These are phyloP conservation scores for Acanthochlamys bracteata DNA, from an alignment of 106 monocot species.

Conservation along the genomic window DNA sequence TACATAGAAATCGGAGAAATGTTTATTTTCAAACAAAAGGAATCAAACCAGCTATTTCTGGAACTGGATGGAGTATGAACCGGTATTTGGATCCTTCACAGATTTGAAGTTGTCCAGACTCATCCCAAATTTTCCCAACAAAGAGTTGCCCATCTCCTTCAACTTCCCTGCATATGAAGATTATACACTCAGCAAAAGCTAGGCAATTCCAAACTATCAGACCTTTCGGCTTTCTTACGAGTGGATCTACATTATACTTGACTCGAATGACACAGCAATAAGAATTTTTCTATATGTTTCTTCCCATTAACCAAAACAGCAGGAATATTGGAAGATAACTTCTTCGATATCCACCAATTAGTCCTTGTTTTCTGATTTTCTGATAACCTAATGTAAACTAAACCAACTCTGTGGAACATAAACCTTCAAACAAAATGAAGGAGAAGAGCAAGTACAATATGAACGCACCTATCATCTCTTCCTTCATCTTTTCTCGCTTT, in stretches of 20 bases:
- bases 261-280: no score
- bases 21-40: background rate
- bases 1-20: background rate
- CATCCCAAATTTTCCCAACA: conserved; percentile 91
- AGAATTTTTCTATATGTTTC: no score
- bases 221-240: no score
- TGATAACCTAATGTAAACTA: no score
- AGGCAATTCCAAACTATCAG: no score
- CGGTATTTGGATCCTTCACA: conserved; percentile 87
- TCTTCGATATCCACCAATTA: no score
- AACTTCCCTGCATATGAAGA: conserved; percentile 53
- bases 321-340: no score
- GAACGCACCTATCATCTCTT: conserved; percentile 92
- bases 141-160: conserved; percentile 84
- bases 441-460: background rate
- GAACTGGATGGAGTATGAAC: conserved; percentile 78
- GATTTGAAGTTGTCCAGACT: conserved; percentile 91
- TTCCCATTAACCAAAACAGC: no score
- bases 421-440: background rate
- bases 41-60: conserved; percentile 32
- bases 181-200: background rate
- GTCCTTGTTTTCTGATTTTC: no score
- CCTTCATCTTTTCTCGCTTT: conserved; percentile 96
- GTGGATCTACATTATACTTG: no score
- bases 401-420: background rate